These are phyloP conservation scores for Ceratopteris richardii DNA, from an alignment of 75 land plant genomes.

Conservation along the genomic window DNA sequence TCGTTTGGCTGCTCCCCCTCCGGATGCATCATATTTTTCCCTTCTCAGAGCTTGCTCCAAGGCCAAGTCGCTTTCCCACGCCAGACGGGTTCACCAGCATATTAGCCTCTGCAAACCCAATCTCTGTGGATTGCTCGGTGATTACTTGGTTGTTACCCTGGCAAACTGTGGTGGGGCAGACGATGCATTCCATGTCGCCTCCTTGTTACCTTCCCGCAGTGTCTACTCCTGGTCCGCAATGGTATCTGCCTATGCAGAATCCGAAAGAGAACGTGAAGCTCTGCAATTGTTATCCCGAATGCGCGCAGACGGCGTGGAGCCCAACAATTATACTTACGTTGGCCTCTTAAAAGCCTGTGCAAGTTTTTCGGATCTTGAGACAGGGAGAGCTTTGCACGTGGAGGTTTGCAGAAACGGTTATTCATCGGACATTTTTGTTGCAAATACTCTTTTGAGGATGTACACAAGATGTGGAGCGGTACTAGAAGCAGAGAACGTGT, in stretches of 20 bases:
- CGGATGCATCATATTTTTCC: too few relatives aligned
- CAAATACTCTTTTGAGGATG: slow-evolving; percentile 24
- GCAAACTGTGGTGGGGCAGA: neutral
- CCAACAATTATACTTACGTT: slow-evolving; percentile 37
- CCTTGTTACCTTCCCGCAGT: slow-evolving; percentile 20
- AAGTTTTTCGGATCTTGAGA: slow-evolving; percentile 2
- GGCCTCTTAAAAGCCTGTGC: slow-evolving; percentile 43
- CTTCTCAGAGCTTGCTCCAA: too few relatives aligned
- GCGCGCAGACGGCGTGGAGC: slow-evolving; percentile 18
- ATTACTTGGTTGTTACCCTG: neutral
- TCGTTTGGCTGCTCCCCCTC: too few relatives aligned
- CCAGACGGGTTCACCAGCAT: too few relatives aligned
- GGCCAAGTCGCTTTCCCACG: too few relatives aligned
- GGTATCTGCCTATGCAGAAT: slow-evolving; percentile 33
- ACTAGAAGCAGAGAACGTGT: slow-evolving; percentile 22
- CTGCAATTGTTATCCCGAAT: slow-evolving; percentile 29
- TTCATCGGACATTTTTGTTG: slow-evolving; percentile 16
- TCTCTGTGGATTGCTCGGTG: too few relatives aligned
- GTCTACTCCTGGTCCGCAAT: slow-evolving; percentile 45
- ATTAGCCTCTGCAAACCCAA: too few relatives aligned
- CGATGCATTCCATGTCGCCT: slow-evolving; percentile 12
- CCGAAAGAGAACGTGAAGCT: slow-evolving; percentile 21
- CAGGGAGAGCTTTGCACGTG: slow-evolving; percentile 21
- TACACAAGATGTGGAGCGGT: slow-evolving; percentile 23
- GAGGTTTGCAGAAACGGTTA: slow-evolving; percentile 19